Percentiles rank a stretch among this genome's conserved stretches.
Conservation (phyloP, 305 asterid genomes). For the Petunia hybrid region DNA sequence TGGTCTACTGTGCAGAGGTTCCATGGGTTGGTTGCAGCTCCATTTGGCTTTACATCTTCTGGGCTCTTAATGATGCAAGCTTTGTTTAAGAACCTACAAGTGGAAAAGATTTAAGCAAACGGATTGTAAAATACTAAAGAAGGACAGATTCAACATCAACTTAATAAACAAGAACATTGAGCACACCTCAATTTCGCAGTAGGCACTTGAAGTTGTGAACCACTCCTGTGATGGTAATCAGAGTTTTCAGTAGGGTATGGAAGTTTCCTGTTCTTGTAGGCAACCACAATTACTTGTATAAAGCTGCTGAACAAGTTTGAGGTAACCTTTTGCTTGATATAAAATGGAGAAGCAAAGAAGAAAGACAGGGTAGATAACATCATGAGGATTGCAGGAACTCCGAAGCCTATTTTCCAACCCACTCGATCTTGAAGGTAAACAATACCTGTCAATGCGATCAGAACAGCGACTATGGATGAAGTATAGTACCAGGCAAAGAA, state of each 20-base stretch:
- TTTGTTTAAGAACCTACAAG: slow-evolving; percentile 45
- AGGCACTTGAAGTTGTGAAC: slow-evolving; percentile 52
- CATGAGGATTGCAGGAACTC: slow-evolving; percentile 67
- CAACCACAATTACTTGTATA: slow-evolving; percentile 53
- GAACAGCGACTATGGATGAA: slow-evolving; percentile 53
- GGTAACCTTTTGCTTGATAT: slow-evolving; percentile 47
- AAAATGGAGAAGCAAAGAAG: slow-evolving; percentile 58
- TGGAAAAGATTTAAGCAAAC: background rate
- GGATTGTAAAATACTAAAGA: background rate
- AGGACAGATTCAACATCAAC: background rate
- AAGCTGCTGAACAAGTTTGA: slow-evolving; percentile 58
- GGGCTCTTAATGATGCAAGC: slow-evolving; percentile 64
- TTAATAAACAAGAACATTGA: background rate
- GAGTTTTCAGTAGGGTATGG: slow-evolving; percentile 41
- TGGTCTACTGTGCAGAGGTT: slow-evolving; percentile 76
- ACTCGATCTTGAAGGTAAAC: slow-evolving; percentile 67
- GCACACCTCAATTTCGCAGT: slow-evolving; percentile 59
- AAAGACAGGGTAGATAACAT: slow-evolving; percentile 51
- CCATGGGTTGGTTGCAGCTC: slow-evolving; percentile 62
- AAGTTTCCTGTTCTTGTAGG: slow-evolving; percentile 60
- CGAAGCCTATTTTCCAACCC: slow-evolving; percentile 76
- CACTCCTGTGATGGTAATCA: slow-evolving; percentile 53
- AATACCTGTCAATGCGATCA: slow-evolving; percentile 60
- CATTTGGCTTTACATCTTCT: slow-evolving; percentile 50
- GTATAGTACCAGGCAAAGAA: slow-evolving; percentile 77